Evolutionary conservation across 345 rosid genomes (phyloP), one percentile per base, ranked within the genome.

Genomic region (Lenwebbia sp.): DNA sequence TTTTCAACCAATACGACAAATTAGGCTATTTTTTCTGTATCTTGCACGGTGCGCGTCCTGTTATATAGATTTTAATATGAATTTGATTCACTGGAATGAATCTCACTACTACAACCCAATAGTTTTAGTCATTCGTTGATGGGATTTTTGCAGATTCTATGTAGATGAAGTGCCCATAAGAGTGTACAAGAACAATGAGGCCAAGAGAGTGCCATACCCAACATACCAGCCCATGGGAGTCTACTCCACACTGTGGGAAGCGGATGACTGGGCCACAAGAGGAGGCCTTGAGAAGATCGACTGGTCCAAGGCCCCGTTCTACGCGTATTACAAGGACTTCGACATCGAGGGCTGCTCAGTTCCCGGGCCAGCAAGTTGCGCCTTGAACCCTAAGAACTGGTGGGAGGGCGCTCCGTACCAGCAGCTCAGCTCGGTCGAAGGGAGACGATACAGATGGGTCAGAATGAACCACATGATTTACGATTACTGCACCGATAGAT

Each of bases 221-320:
- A 96, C 76, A 60, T 60, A 84, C 84, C 99, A 97, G 89, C 94
- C 98, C 2, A 97, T 97, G 98, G 95, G 96, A 12, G 90, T 97
- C 9, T 96, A 92, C 89, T 97, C 99, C 55, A 97, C 99, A 13
- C 87, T 97, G 83, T 97, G 99, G 99, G 97, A 97, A 88, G 99
- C 99, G 3, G 99, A 97, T 88, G 93, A 97, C 62, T 97, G 99
- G 99, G 99, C 99, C 49, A 97, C 99, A 56, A 95, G 99, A 88
- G 99, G 99, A 1, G 99, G 99, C 17, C 89, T 95, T 9, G 98
- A 96, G 91, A 97, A 97, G 85, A 97, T 95, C 60, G 86, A 96
- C 88, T 97, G 99, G 99, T 92, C 89, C 87, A 96, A 94, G 90
- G 97, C 99, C 17, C 99, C 99, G 0, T 97, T 97, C 87, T 88